Percentiles rank a stretch among this genome's conserved stretches.
Conservation (phyloP, 495 filamentous ascomycete genomes). For the Penicillium angulare region DNA sequence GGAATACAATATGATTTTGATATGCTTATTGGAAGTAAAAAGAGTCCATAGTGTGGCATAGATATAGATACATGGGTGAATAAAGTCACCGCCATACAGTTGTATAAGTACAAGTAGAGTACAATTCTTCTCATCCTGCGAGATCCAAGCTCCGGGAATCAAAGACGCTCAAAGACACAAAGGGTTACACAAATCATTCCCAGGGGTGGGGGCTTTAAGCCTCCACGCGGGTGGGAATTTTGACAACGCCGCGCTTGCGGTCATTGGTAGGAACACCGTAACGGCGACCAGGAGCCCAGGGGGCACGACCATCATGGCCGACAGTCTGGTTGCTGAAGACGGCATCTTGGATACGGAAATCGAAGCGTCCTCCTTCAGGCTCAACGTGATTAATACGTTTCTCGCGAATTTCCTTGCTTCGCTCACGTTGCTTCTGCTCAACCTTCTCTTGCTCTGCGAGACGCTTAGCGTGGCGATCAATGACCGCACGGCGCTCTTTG, state of each 20-base stretch:
- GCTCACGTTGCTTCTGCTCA: slow-evolving; percentile 36
- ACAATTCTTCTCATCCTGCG: slow-evolving; percentile 9
- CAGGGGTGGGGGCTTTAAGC: slow-evolving; percentile 23
- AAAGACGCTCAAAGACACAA: background rate
- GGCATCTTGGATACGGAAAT: slow-evolving; percentile 75
- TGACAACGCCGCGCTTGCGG: slow-evolving; percentile 69
- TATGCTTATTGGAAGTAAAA: slow-evolving; percentile 9
- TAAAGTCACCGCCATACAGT: slow-evolving; percentile 22
- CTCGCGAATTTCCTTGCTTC: slow-evolving; percentile 39
- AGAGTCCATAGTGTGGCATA: slow-evolving; percentile 25
- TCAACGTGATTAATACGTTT: slow-evolving; percentile 38
- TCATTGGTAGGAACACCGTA: slow-evolving; percentile 71
- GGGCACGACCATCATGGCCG: slow-evolving; percentile 58
- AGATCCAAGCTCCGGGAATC: slow-evolving; percentile 3
- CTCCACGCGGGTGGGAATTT: slow-evolving; percentile 66
- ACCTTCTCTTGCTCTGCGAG: slow-evolving; percentile 42
- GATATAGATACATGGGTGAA: slow-evolving; percentile 30
- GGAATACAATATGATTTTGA: no score
- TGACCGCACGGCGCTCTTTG: slow-evolving; percentile 31
- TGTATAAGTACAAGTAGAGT: slow-evolving; percentile 25
- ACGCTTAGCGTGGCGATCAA: slow-evolving; percentile 39
- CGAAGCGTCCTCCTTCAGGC: slow-evolving; percentile 62
- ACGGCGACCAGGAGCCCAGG: slow-evolving; percentile 57
- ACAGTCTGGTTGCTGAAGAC: slow-evolving; percentile 54
- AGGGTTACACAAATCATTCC: background rate